Conservation (phyloP, 2,329 filamentous ascomycete species). For the Monilinia fructigena region DNA sequence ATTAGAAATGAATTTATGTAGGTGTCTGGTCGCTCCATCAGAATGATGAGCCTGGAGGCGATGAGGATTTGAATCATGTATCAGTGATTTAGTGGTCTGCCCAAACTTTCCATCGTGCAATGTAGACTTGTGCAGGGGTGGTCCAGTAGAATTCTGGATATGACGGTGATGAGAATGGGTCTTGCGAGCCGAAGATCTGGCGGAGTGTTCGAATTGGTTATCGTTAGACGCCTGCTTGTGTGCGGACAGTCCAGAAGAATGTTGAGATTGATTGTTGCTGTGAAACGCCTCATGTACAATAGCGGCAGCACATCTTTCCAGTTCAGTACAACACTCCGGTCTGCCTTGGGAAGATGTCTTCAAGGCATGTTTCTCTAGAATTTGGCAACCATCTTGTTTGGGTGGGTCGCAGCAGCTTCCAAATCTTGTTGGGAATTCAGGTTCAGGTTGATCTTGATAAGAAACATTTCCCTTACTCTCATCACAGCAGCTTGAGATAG, state of each 20-base stretch:
- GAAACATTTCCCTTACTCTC: neutral
- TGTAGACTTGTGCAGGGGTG: neutral
- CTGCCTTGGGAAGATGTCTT: neutral
- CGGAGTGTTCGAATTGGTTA: neutral
- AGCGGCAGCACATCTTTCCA: neutral
- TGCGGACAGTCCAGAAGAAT: neutral
- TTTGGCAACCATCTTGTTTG: neutral
- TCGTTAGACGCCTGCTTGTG: neutral
- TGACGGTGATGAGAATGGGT: neutral
- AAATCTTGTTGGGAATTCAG: neutral
- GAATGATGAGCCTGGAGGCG: neutral
- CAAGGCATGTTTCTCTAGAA: neutral
- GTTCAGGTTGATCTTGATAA: neutral
- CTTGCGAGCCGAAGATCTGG: neutral
- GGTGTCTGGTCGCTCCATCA: neutral
- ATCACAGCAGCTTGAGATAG: neutral
- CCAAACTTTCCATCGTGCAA: neutral
- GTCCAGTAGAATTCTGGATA: neutral
- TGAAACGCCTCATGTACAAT: neutral
- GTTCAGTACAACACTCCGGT: neutral
- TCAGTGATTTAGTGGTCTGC: neutral
- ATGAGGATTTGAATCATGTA: neutral
- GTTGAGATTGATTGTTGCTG: neutral
- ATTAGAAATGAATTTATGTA: neutral
- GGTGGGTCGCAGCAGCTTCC: slow-evolving; percentile 7